Conservation (phyloP, 1,284 basidiomycete genomes). For the Apiotrichum sp. region DNA sequence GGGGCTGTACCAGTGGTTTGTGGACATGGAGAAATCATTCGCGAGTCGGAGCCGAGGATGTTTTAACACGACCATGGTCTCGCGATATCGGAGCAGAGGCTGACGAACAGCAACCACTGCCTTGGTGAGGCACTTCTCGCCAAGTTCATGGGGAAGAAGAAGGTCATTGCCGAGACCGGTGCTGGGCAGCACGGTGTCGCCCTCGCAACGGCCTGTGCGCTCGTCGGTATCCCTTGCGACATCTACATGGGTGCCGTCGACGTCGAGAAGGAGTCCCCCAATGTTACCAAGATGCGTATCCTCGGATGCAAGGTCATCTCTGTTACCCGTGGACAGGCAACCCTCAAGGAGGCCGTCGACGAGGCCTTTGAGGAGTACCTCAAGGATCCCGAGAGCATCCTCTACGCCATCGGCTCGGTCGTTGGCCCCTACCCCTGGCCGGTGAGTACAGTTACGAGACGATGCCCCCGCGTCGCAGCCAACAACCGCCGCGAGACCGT, state of each 20-base stretch:
- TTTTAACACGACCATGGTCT: too few relatives aligned
- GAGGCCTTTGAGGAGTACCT: slow-evolving; percentile 61
- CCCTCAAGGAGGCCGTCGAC: slow-evolving; percentile 87
- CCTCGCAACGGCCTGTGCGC: slow-evolving; percentile 94
- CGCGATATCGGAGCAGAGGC: too few relatives aligned
- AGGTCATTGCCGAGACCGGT: slow-evolving; percentile 91
- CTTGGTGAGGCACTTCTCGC: slow-evolving; percentile 91
- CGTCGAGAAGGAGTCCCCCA: slow-evolving; percentile 69
- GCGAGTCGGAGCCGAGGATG: too few relatives aligned
- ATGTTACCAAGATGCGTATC: slow-evolving; percentile 97
- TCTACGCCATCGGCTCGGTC: slow-evolving; percentile 85
- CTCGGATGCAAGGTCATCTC: slow-evolving; percentile 91
- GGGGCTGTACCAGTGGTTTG: too few relatives aligned
- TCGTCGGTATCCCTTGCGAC: slow-evolving; percentile 90
- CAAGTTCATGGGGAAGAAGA: slow-evolving; percentile 80
- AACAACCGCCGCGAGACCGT: too few relatives aligned
- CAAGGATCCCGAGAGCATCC: slow-evolving; percentile 90
- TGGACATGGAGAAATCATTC: too few relatives aligned
- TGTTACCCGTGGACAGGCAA: slow-evolving; percentile 88
- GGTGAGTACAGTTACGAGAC: slow-evolving; percentile 45
- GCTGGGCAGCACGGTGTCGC: slow-evolving; percentile 99
- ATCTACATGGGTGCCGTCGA: slow-evolving; percentile 89
- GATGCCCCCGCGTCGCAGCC: too few relatives aligned
- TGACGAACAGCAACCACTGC: slow-evolving; percentile 6
- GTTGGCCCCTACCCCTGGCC: slow-evolving; percentile 96